phyloP scores from a whole-genome alignment of 495 filamentous ascomycete species.

The Hypoxylon cercidicola region DNA sequence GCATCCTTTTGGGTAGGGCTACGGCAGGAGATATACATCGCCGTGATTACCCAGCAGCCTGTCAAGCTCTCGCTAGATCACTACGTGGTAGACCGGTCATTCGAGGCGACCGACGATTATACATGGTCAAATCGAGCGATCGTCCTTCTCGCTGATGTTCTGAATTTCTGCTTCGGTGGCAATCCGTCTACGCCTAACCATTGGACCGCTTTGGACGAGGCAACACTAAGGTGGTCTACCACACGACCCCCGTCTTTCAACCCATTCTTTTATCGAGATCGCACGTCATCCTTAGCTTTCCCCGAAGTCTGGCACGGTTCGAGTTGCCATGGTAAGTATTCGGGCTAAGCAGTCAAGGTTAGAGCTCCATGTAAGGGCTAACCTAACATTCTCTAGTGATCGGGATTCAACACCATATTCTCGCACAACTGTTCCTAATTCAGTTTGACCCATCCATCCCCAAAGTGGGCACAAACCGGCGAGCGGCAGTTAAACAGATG shows the following conservation, averaged over 20 bases:
- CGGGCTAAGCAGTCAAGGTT: not conserved
- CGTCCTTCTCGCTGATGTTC: conserved; percentile 61
- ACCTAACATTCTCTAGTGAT: conserved; percentile 51
- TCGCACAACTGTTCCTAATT: conserved; percentile 60
- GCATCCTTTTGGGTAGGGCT: conserved; percentile 68
- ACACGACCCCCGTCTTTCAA: conserved; percentile 50
- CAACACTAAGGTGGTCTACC: conserved; percentile 48
- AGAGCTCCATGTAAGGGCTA: not conserved
- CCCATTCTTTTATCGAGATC: conserved; percentile 50
- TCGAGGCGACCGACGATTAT: conserved; percentile 55
- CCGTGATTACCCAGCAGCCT: conserved; percentile 60
- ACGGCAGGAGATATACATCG: conserved; percentile 66
- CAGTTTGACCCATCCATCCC: conserved; percentile 57
- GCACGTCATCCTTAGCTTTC: conserved; percentile 43
- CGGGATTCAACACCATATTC: conserved; percentile 64
- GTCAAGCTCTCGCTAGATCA: conserved; percentile 55
- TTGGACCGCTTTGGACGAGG: conserved; percentile 51
- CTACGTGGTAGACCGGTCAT: conserved; percentile 56
- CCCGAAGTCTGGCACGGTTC: conserved; percentile 59
- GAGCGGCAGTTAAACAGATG: conserved; percentile 45
- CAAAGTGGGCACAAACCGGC: conserved; percentile 46
- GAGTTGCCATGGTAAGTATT: conserved; percentile 58
- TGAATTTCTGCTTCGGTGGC: conserved; percentile 62
- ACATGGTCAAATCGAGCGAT: conserved; percentile 66
- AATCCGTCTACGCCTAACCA: conserved; percentile 25